Percentiles rank a stretch among this genome's conserved stretches.
These are phyloP conservation scores for Colletotrichum abscissum DNA, from an alignment of 2,329 filamentous ascomycete species.

Conservation along the genomic window DNA sequence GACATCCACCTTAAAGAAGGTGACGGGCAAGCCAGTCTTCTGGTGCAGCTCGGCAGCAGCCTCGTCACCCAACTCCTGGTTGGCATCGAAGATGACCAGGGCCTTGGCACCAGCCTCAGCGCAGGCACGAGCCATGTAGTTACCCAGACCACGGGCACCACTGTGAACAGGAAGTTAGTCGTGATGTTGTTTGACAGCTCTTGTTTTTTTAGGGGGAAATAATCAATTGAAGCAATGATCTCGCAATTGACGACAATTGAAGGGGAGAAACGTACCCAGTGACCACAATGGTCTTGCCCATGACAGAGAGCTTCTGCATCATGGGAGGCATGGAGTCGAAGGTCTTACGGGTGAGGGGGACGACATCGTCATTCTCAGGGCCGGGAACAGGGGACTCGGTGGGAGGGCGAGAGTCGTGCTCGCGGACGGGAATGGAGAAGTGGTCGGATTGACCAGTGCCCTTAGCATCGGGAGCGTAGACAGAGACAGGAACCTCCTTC, in stretches of 20 bases:
- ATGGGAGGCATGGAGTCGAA: conserved; percentile 68
- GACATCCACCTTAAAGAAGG: conserved; percentile 84
- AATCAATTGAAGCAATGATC: conserved; percentile 2
- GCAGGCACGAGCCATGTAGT: conserved; percentile 82
- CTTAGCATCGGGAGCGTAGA: conserved; percentile 61
- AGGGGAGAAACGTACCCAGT: conserved; percentile 67
- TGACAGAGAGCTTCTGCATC: conserved; percentile 75
- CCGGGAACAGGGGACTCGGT: conserved; percentile 51
- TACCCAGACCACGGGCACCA: conserved; percentile 81
- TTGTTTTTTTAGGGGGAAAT: not conserved
- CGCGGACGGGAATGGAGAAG: conserved; percentile 64
- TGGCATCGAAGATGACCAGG: conserved; percentile 81
- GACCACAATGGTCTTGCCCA: conserved; percentile 77
- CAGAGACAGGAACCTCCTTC: conserved; percentile 67
- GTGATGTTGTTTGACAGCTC: conserved; percentile 2
- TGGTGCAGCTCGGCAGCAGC: conserved; percentile 76
- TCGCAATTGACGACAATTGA: not conserved
- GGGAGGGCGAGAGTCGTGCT: conserved; percentile 52
- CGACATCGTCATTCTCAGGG: conserved; percentile 59
- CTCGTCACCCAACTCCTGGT: conserved; percentile 78
- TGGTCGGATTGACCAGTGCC: conserved; percentile 59
- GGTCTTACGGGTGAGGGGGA: conserved; percentile 64
- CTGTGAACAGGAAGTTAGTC: conserved; percentile 48
- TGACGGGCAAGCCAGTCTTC: conserved; percentile 78
- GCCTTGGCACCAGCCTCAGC: conserved; percentile 81